These are phyloP conservation scores for Pichia nanzhaoensis DNA, from an alignment of 805 yeast genomes.

Conservation along the genomic window DNA sequence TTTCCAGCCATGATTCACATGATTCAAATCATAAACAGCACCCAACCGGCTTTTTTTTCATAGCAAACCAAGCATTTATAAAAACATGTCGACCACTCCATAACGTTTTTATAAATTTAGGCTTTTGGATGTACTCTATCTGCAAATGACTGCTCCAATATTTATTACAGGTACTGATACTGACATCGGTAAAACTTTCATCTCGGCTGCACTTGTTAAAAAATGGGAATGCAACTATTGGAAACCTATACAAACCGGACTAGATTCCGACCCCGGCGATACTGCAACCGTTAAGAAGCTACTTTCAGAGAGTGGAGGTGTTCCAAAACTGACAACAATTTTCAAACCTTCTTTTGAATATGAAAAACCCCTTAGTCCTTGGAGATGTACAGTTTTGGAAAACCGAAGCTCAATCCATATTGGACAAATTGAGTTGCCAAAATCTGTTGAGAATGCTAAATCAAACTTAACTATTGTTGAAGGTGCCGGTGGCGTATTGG, in stretches of 20 bases:
- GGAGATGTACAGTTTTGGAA: conserved; percentile 18
- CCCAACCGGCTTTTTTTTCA: not conserved
- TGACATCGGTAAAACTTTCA: conserved; percentile 10
- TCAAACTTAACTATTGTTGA: conserved; percentile 8
- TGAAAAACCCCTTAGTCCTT: conserved; percentile 17
- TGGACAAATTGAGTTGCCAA: not conserved
- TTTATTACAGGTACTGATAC: conserved; percentile 11
- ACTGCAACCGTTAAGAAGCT: conserved; percentile 2
- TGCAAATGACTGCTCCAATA: conserved; percentile 1
- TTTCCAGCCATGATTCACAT: no score
- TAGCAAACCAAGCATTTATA: no score
- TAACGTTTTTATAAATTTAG: no score
- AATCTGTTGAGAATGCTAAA: not conserved
- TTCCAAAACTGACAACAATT: not conserved
- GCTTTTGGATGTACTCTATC: no score
- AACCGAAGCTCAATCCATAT: not conserved
- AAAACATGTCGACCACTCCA: no score
- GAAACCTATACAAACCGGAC: conserved; percentile 10
- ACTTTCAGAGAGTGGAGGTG: not conserved
- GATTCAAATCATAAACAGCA: not conserved
- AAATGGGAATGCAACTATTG: conserved; percentile 7
- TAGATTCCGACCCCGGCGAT: conserved; percentile 7
- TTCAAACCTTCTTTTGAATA: conserved; percentile 10
- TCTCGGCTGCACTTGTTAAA: conserved; percentile 8
- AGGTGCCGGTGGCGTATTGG: conserved; percentile 20